Percentiles rank a stretch among this genome's conserved stretches.
phyloP scores from a whole-genome alignment of 1,284 basidiomycete species.

The Microbotryum saponariae region DNA sequence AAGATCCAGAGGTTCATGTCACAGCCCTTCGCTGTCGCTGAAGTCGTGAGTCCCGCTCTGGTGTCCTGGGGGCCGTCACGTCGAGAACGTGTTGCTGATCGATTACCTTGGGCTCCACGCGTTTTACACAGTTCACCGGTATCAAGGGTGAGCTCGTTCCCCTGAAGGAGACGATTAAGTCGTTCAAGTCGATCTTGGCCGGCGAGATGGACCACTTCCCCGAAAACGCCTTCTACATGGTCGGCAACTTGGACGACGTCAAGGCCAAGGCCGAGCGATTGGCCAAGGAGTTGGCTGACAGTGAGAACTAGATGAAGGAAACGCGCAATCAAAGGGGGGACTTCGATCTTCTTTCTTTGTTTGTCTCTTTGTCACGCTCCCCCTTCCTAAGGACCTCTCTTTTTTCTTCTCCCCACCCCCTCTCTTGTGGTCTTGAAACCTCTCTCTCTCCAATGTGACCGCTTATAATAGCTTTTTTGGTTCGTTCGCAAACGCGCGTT shows the following conservation, averaged over 20 bases:
- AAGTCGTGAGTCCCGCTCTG: conserved; percentile 42
- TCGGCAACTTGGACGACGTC: conserved; percentile 88
- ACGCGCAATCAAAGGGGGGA: neutral
- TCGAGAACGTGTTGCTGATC: neutral
- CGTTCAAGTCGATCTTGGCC: conserved; percentile 77
- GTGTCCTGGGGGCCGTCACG: neutral
- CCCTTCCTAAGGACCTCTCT: too few species aligned
- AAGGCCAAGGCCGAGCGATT: conserved; percentile 93
- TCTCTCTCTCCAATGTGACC: too few species aligned
- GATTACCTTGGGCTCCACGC: neutral
- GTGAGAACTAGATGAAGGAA: too few species aligned
- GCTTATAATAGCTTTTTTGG: too few species aligned
- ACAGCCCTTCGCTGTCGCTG: conserved; percentile 97
- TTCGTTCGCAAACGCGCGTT: too few species aligned
- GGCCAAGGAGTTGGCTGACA: conserved; percentile 59
- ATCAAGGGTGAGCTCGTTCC: conserved; percentile 93
- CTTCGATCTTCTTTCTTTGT: too few species aligned
- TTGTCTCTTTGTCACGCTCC: too few species aligned
- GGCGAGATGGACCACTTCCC: conserved; percentile 81
- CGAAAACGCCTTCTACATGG: conserved; percentile 59
- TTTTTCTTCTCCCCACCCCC: too few species aligned
- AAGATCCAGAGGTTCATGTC: conserved; percentile 60
- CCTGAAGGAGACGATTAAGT: conserved; percentile 59
- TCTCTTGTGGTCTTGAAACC: too few species aligned
- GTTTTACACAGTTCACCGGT: conserved; percentile 77